Evolutionary conservation across 192 early-diverging fungal genomes (phyloP).

Genomic region (Mortierella claussenii): DNA sequence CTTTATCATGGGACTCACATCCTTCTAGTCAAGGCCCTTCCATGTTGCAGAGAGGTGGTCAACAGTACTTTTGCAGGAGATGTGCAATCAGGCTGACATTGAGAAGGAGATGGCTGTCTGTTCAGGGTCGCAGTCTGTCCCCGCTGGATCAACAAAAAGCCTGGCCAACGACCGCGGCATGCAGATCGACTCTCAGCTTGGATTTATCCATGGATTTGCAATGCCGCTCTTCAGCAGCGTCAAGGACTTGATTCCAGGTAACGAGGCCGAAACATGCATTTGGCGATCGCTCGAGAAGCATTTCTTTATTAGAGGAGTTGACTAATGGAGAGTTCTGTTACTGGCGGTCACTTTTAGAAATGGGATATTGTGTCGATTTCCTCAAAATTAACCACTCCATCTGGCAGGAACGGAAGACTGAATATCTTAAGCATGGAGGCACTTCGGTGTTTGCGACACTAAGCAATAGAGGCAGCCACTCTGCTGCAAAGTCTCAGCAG

Average conservation of each 20-base stretch:
- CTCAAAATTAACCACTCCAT: conserved; percentile 49
- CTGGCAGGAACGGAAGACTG: conserved; percentile 50
- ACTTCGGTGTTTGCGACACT: not conserved
- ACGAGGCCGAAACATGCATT: not conserved
- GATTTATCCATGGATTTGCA: conserved; percentile 64
- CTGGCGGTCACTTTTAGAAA: conserved; percentile 25
- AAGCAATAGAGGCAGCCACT: not conserved
- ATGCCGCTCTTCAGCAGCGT: conserved; percentile 62
- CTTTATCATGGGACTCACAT: too few relatives aligned
- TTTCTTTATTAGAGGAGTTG: too few relatives aligned
- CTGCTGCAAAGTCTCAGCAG: not conserved
- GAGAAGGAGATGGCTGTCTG: conserved; percentile 70
- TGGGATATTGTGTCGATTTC: conserved; percentile 48
- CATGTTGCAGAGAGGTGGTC: conserved; percentile 76
- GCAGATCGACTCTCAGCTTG: conserved; percentile 63
- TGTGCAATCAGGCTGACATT: conserved; percentile 76
- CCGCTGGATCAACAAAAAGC: conserved; percentile 62
- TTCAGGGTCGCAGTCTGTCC: conserved; percentile 53
- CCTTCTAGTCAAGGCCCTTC: conserved; percentile 70
- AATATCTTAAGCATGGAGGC: conserved; percentile 36
- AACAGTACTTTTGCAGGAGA: conserved; percentile 73
- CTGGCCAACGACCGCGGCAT: conserved; percentile 60
- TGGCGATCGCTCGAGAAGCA: too few relatives aligned
- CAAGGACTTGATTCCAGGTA: conserved; percentile 59
- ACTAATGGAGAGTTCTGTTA: not conserved